Evolutionary conservation across 495 filamentous ascomycete species (phyloP), one percentile per base, ranked within the genome.

Genomic region (Sphaerosporella brunnea): DNA sequence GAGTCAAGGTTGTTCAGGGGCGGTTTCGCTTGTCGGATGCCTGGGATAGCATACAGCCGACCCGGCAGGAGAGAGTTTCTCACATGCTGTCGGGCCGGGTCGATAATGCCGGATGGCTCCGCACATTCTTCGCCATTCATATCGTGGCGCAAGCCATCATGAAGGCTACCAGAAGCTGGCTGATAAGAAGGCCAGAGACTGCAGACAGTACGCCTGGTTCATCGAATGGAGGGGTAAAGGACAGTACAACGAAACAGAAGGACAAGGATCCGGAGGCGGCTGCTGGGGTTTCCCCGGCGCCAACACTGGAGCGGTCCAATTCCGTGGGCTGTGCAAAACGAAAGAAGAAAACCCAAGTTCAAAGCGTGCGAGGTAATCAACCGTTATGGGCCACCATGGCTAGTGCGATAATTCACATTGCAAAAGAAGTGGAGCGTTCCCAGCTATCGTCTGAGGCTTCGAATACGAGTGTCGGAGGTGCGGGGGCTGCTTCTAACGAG

Each of bases 121-220:
- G 74, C 35, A 72, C 70, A 55, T 56, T 75, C 30, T 67, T 93
- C 50, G 84, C 82, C 11, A 78, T 93, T 53, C 87, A 95, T 64
- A 93, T 95, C 58, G 65, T 93, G 41, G 82, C 84, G 30, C 87
- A 95, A 63, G 85, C 76, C 19, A 60, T 78, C 46, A 72, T 80
- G 45, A 70, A 75, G 51, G 53, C 47, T 24, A 51, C 51, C 15
- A 53, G 58, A 30, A 45, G 53, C 15, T 61, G 58, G 58, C 49
- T 61, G 48, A 61, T 61, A 23, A 45, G 50, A 45, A 42, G 51
- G n/a, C 54, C 58, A 30, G 58, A 55, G 45, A 51, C 58, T 8
- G 43, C 24, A 30, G 56, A 59, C 47, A 9, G 51, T 19, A 49
- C 51, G 19, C 11, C 49, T 26, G 30, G 20, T 16, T 32, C 46